These are phyloP conservation scores for Citropsis articulata DNA, from an alignment of 345 rosid species.

Conservation along the genomic window DNA sequence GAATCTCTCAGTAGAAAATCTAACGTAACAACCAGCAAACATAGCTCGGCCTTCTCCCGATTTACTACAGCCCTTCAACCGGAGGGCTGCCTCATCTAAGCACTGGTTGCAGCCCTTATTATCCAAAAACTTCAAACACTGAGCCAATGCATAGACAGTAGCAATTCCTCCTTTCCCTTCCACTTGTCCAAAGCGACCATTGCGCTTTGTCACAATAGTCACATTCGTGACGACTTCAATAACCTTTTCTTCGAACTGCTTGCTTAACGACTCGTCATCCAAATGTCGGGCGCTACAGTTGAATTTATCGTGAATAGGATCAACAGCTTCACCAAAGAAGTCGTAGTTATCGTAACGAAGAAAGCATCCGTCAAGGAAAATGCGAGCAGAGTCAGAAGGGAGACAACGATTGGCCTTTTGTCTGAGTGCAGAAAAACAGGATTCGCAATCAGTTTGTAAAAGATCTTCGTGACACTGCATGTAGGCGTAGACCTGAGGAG, in stretches of 20 bases:
- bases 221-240: slow-evolving; percentile 35
- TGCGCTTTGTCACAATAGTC: slow-evolving; percentile 32
- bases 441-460: slow-evolving; percentile 34
- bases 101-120: slow-evolving; percentile 47
- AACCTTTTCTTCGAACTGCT: slow-evolving; percentile 24
- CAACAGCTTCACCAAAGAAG: slow-evolving; percentile 46
- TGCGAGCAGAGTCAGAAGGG: slow-evolving; percentile 40
- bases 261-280: neutral
- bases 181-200: slow-evolving; percentile 39
- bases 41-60: slow-evolving; percentile 46
- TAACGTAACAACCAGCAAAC: slow-evolving; percentile 61
- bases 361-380: slow-evolving; percentile 68
- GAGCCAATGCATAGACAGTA: slow-evolving; percentile 54
- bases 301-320: slow-evolving; percentile 26
- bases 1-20: slow-evolving; percentile 52
- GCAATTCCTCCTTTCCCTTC: slow-evolving; percentile 22
- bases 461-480: slow-evolving; percentile 52
- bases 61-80: slow-evolving; percentile 42
- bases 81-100: slow-evolving; percentile 37
- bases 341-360: slow-evolving; percentile 47
- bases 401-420: slow-evolving; percentile 28
- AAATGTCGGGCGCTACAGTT: slow-evolving; percentile 21
- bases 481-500: slow-evolving; percentile 31
- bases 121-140: slow-evolving; percentile 62
- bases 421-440: slow-evolving; percentile 37